A percentile compares a stretch with the other conserved stretches of the same genome.
Conservation (phyloP, 2,329 filamentous ascomycete genomes). For the Catunica adiposa region DNA sequence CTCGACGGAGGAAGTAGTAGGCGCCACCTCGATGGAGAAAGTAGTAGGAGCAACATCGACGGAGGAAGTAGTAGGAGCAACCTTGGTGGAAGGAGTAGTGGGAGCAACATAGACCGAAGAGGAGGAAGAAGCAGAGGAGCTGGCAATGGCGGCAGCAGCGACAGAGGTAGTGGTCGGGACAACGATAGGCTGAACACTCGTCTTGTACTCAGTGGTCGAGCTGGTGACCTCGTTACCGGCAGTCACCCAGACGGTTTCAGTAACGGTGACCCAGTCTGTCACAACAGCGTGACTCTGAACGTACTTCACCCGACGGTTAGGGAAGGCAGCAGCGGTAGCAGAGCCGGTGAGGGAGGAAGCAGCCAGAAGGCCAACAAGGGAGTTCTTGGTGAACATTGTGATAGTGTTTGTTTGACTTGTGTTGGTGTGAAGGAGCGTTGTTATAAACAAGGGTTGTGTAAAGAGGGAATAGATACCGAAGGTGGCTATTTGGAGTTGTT, state of each 20-base stretch:
- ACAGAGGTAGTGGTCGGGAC: constrained; percentile 1
- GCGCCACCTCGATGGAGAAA: constrained; percentile 10
- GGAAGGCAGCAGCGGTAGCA: constrained; percentile 27
- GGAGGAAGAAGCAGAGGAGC: neutral
- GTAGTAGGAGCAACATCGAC: neutral
- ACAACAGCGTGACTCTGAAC: constrained; percentile 21
- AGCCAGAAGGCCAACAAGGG: constrained; percentile 25
- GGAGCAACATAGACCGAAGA: constrained; percentile 8
- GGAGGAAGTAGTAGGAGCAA: neutral
- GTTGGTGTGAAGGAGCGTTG: constrained; percentile 8
- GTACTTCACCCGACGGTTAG: constrained; percentile 18
- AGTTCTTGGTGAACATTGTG: constrained; percentile 28
- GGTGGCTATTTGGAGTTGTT: neutral
- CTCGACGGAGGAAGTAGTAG: constrained; percentile 13
- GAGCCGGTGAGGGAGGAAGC: constrained; percentile 29
- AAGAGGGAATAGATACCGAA: neutral
- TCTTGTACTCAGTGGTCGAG: constrained; percentile 2
- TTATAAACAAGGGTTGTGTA: constrained; percentile 4
- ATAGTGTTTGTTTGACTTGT: constrained; percentile 10
- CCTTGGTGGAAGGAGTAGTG: constrained; percentile 2
- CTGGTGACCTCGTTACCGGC: constrained; percentile 17
- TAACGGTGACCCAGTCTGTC: constrained; percentile 27
- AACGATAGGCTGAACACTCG: constrained; percentile 1
- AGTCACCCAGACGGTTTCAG: constrained; percentile 25
- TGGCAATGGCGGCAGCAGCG: neutral